phyloP scores from a whole-genome alignment of 2,329 filamentous ascomycete genomes.

The Apiospora kogelbergensis region DNA sequence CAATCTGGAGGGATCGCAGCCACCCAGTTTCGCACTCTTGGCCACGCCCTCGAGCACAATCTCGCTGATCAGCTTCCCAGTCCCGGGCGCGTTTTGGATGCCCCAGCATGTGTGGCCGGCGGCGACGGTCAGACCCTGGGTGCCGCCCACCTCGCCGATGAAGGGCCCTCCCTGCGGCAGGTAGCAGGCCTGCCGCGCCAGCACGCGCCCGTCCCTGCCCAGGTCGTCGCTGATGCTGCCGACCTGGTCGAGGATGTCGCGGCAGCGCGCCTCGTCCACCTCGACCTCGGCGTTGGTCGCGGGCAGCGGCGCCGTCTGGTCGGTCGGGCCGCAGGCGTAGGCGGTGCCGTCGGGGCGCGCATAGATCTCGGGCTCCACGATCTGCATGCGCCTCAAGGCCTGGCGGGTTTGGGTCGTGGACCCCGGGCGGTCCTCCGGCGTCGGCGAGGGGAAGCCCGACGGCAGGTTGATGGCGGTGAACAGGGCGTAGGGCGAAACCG shows the following conservation, averaged over 20 bases:
- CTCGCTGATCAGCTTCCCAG: conserved; percentile 65
- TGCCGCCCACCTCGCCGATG: conserved; percentile 62
- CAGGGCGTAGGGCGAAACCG: conserved; percentile 59
- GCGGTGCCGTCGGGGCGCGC: conserved; percentile 72
- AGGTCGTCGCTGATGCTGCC: conserved; percentile 53
- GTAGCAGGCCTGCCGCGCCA: conserved; percentile 72
- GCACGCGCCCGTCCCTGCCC: conserved; percentile 54
- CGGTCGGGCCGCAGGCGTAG: conserved; percentile 72
- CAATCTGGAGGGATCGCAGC: conserved; percentile 54
- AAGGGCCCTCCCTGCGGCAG: conserved; percentile 70
- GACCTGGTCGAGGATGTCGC: conserved; percentile 69
- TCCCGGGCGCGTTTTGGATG: conserved; percentile 77
- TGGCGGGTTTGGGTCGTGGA: conserved; percentile 11
- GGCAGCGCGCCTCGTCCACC: conserved; percentile 63
- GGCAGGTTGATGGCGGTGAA: conserved; percentile 72
- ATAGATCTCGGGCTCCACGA: conserved; percentile 74
- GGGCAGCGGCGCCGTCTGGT: conserved; percentile 62
- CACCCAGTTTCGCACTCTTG: conserved; percentile 55
- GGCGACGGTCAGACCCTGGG: conserved; percentile 66
- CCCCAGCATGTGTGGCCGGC: conserved; percentile 81
- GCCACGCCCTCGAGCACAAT: conserved; percentile 61
- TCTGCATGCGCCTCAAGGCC: conserved; percentile 31
- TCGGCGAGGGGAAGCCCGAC: conserved; percentile 43
- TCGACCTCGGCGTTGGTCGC: conserved; percentile 60
- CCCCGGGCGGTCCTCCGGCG: conserved; percentile 19